Percentiles rank a stretch among this genome's conserved stretches.
Evolutionary conservation across 2,329 filamentous ascomycete genomes (phyloP).

Genomic region (Nemania sp.): DNA sequence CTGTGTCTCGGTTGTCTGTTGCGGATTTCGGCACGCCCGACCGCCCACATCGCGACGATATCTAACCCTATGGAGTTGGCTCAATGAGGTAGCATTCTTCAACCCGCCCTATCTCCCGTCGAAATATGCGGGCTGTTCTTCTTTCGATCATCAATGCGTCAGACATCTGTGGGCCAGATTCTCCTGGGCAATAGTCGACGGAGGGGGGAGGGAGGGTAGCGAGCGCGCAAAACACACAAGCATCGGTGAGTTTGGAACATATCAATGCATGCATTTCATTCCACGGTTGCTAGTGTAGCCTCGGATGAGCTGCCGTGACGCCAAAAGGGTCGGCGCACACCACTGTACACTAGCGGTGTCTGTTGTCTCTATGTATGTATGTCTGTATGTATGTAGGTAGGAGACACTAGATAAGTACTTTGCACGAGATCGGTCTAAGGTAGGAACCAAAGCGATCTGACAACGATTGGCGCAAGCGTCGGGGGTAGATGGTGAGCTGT

Average conservation of each 20-base stretch:
- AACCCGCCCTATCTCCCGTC: conserved; percentile 5
- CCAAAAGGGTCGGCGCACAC: conserved; percentile 10
- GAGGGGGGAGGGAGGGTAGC: neutral
- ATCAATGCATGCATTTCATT: conserved; percentile 14
- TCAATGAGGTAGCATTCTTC: conserved; percentile 8
- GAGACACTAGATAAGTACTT: conserved; percentile 10
- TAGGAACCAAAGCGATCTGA: conserved; percentile 24
- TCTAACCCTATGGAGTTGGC: conserved; percentile 13
- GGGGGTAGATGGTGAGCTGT: conserved; percentile 14
- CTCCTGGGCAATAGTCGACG: neutral
- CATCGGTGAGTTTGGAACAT: conserved; percentile 3
- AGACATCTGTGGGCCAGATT: conserved; percentile 21
- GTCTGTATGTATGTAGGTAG: too few species aligned
- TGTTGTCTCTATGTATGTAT: conserved; percentile 10
- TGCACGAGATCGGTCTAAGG: conserved; percentile 22
- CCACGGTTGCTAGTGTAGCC: conserved; percentile 12
- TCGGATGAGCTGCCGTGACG: conserved; percentile 21
- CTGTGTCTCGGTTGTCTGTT: neutral
- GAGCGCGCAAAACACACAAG: conserved; percentile 1
- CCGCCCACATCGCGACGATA: conserved; percentile 17
- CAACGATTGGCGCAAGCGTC: conserved; percentile 10
- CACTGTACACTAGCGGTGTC: conserved; percentile 15
- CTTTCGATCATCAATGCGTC: conserved; percentile 23
- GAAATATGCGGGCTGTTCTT: conserved; percentile 18
- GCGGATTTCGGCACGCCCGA: conserved; percentile 11